phyloP scores from a whole-genome alignment of 129 eudicot genomes.

The Lonicera japonica region DNA sequence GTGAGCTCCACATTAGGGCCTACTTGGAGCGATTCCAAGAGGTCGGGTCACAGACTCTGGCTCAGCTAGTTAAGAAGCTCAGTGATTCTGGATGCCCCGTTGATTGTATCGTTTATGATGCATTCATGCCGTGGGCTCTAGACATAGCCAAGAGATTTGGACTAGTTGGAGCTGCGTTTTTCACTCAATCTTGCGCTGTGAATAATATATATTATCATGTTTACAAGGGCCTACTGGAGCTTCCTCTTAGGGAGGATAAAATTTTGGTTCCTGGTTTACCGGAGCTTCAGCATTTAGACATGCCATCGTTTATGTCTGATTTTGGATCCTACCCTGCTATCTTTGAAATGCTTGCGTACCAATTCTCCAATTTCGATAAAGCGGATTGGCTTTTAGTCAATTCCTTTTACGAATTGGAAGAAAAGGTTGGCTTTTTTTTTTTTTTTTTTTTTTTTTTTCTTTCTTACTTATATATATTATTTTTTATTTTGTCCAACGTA shows the following conservation, averaged over 20 bases:
- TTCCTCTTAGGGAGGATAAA: constrained; percentile 4
- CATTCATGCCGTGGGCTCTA: constrained; percentile 35
- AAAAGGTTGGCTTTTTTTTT: constrained; percentile 18
- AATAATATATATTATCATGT: constrained; percentile 20
- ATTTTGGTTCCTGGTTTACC: constrained; percentile 23
- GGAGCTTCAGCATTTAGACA: neutral
- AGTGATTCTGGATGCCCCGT: constrained; percentile 13
- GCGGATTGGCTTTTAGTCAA: constrained; percentile 37
- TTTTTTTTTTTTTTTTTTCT: no score
- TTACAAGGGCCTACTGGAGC: constrained; percentile 16
- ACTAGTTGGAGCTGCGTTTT: constrained; percentile 23
- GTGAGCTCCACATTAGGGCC: neutral
- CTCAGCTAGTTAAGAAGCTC: constrained; percentile 16
- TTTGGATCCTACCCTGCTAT: neutral
- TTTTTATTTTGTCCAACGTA: no score
- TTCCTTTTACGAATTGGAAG: constrained; percentile 25
- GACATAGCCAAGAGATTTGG: constrained; percentile 27
- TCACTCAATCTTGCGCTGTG: constrained; percentile 28
- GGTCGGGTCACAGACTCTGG: constrained; percentile 8
- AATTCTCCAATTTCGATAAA: constrained; percentile 18
- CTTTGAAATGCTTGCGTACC: constrained; percentile 10
- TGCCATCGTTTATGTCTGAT: constrained; percentile 14
- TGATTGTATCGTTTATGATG: constrained; percentile 23
- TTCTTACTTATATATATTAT: no score
- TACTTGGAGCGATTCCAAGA: constrained; percentile 1